Percentiles rank a stretch among this genome's conserved stretches.
phyloP scores from a whole-genome alignment of 2,329 filamentous ascomycete genomes.

The Ascochyta fabae region DNA sequence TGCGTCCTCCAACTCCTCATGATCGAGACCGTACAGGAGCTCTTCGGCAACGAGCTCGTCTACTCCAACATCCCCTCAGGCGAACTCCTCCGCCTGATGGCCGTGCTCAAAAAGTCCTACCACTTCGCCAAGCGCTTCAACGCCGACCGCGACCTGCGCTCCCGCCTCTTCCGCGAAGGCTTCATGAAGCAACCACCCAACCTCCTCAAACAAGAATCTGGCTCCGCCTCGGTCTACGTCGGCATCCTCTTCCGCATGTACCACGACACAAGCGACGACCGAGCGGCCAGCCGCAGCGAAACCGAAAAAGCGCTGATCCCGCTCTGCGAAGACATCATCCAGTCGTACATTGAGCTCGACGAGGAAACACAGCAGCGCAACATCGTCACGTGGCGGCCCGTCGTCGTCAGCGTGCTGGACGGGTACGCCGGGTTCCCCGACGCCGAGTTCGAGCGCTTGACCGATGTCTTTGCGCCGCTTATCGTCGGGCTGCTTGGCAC shows the following conservation, averaged over 20 bases:
- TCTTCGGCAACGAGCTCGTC: conserved; percentile 96
- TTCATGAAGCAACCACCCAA: conserved; percentile 99
- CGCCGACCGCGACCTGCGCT: conserved; percentile 92
- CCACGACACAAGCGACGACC: conserved; percentile 82
- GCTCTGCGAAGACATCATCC: conserved; percentile 92
- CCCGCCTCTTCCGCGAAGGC: conserved; percentile 92
- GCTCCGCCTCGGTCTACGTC: conserved; percentile 92
- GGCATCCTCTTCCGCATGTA: conserved; percentile 98
- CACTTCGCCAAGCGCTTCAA: conserved; percentile 98
- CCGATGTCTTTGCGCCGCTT: conserved; percentile 84
- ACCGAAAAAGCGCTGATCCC: conserved; percentile 93
- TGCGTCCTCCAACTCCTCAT: conserved; percentile 97
- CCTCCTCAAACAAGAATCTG: conserved; percentile 93
- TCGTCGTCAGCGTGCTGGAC: conserved; percentile 95
- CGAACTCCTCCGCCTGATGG: conserved; percentile 91
- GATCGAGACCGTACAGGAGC: conserved; percentile 98
- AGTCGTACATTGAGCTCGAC: conserved; percentile 82
- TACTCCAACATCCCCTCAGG: conserved; percentile 90
- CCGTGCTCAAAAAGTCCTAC: conserved; percentile 91
- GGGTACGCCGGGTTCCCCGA: conserved; percentile 86
- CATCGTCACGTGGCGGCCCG: conserved; percentile 94
- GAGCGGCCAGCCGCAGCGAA: conserved; percentile 77
- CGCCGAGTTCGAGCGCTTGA: conserved; percentile 78
- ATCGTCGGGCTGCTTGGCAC: conserved; percentile 81
- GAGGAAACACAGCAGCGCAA: conserved; percentile 97